Base-by-base conservation (phyloP, 768 basidiomycete species). In the Rhizopogon salebrosus region DNA sequence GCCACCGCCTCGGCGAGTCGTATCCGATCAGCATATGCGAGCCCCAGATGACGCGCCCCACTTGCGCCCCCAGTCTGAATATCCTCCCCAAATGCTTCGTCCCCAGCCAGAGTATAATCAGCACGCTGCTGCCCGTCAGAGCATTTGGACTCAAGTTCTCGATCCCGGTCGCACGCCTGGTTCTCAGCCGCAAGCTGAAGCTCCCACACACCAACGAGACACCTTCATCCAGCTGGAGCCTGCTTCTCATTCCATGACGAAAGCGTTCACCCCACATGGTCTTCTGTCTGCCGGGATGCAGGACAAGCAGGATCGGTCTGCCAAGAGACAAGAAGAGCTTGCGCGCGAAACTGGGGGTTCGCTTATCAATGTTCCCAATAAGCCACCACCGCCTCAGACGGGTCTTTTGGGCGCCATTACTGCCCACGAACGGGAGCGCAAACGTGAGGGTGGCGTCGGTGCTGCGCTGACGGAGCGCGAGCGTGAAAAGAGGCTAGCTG, bases 391-490 rank as follows among this genome's bases (percentile, higher is more conserved):
- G 2, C 95, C 97, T 7, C 93, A 95, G 70, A 92, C 89, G 39
- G 97, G 97, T 36, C 79, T 98, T 39, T 83, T 99, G 45, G 97
- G 97, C 16, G 95, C 95, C 2, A 93, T 98, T 61, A 93, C 93
- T 39, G 91, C 89, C 8, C 93, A 97, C 66, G 93, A 99, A 69
- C 81, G 92, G 49, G 95, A 98, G 52, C 79, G 92, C 55, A 92
- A 95, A 64, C 85, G 93, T 26, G 94, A 95, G 54, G 95, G 97
- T 48, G 95, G 95, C 35, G 83, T 98, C 16, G 97, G 95, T 48
- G 94, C 95, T 23, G 82, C 93, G 2, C 72, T 99, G 61, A 98
- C 97, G 0, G 95, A 98, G 72, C 83, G 93, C 34, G 95, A 98
- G 70, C 82, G 95, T 39, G 95, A 98, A 63, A 89, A 90, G 66